These are phyloP conservation scores for Hortaea sp. DNA, from an alignment of 2,329 filamentous ascomycete genomes.

Conservation along the genomic window DNA sequence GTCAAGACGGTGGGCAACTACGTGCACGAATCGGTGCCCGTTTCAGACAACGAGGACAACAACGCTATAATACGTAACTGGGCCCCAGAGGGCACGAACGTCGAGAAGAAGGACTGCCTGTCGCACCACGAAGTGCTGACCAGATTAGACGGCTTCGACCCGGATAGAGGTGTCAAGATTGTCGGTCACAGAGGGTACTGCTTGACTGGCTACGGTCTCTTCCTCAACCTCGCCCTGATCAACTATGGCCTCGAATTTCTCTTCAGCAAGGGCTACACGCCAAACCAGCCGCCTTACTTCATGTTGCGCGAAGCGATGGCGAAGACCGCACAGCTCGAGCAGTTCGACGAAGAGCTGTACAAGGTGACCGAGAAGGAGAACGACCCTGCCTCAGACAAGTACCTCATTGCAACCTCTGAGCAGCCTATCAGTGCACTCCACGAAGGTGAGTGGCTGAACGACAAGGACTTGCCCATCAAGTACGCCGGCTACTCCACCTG, in stretches of 20 bases:
- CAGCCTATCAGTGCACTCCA: constrained; percentile 85
- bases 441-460: constrained; percentile 83
- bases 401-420: constrained; percentile 74
- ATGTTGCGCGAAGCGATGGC: constrained; percentile 95
- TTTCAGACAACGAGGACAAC: constrained; percentile 75
- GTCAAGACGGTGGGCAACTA: constrained; percentile 80
- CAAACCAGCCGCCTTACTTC: constrained; percentile 72
- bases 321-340: constrained; percentile 92
- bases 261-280: constrained; percentile 52
- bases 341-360: constrained; percentile 97
- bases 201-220: constrained; percentile 78
- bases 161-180: constrained; percentile 84
- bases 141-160: constrained; percentile 82
- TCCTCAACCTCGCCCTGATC: constrained; percentile 83
- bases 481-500: constrained; percentile 83
- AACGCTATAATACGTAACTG: constrained; percentile 69
- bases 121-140: constrained; percentile 93
- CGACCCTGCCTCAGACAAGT: constrained; percentile 72
- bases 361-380: constrained; percentile 82
- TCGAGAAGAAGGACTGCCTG: constrained; percentile 67
- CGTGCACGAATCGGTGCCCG: constrained; percentile 78
- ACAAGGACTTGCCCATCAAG: constrained; percentile 80
- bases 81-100: constrained; percentile 63
- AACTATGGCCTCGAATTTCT: constrained; percentile 94
- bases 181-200: constrained; percentile 94